Conservation (phyloP, 495 filamentous ascomycete species). For the Penicillium roqueforti region DNA sequence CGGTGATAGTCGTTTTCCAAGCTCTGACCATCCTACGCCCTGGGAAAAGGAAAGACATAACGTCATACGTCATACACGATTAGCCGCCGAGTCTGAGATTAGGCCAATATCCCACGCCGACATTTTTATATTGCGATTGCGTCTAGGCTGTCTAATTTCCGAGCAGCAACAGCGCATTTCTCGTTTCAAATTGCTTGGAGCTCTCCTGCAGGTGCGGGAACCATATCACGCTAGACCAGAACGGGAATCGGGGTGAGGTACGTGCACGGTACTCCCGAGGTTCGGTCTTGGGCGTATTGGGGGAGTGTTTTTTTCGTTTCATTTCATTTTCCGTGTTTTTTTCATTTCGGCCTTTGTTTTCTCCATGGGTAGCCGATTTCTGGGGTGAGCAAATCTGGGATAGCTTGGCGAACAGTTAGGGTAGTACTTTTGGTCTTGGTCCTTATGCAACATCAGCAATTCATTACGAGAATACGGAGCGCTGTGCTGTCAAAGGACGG, state of each 20-base stretch:
- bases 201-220: constrained; percentile 21
- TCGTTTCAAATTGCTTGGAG: constrained; percentile 11
- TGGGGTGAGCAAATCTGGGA: constrained; percentile 22
- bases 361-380: constrained; percentile 21
- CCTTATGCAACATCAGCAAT: no score
- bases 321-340: no score
- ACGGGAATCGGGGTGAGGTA: background rate
- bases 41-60: background rate
- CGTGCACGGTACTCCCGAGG: background rate
- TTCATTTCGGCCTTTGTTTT: constrained; percentile 3
- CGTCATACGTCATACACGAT: no score
- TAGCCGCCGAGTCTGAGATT: background rate
- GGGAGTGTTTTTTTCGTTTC: background rate
- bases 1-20: no score
- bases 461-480: no score
- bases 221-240: constrained; percentile 9
- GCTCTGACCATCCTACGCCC: background rate
- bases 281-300: no score
- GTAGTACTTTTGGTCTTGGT: background rate
- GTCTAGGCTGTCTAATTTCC: background rate
- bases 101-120: no score
- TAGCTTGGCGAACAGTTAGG: constrained; percentile 22
- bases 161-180: background rate
- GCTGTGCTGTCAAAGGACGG: no score
- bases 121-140: background rate